A percentile compares a stretch with the other conserved stretches of the same genome.
These are phyloP conservation scores for Boletus austroedulis DNA, from an alignment of 1,284 basidiomycete genomes.

Conservation along the genomic window DNA sequence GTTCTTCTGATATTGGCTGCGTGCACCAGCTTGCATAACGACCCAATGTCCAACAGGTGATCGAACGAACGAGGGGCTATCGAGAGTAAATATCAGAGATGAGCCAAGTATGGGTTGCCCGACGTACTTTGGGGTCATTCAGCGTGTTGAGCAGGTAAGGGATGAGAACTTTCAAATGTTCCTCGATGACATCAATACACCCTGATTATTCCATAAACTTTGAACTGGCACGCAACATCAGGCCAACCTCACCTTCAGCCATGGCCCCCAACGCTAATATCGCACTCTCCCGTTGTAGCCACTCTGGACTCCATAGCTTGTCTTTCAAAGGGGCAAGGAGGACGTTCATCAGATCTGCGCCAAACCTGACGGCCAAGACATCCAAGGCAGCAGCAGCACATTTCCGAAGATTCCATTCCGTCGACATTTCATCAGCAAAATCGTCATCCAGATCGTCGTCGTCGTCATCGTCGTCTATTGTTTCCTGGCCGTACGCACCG, in stretches of 20 bases:
- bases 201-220: constrained; percentile 49
- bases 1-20: constrained; percentile 77
- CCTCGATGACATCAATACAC: constrained; percentile 94
- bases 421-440: constrained; percentile 95
- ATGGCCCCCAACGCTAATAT: constrained; percentile 97
- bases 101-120: not conserved
- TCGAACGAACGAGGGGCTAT: constrained; percentile 94
- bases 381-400: constrained; percentile 98
- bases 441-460: constrained; percentile 85
- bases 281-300: constrained; percentile 93
- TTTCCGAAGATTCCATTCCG: constrained; percentile 98
- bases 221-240: not conserved
- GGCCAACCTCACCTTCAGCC: constrained; percentile 76
- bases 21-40: constrained; percentile 97
- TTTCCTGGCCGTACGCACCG: constrained; percentile 71
- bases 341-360: constrained; percentile 82
- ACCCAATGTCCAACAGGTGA: constrained; percentile 99
- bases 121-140: constrained; percentile 83
- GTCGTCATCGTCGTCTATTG: constrained; percentile 72
- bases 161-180: constrained; percentile 88
- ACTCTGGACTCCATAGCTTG: constrained; percentile 91
- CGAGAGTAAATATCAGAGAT: not conserved
- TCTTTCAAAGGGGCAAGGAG: constrained; percentile 89
- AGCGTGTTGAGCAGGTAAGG: constrained; percentile 91
- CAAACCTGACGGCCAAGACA: constrained; percentile 93